Conservation (phyloP, 768 basidiomycete genomes). For the Boletus tomentosulus region DNA sequence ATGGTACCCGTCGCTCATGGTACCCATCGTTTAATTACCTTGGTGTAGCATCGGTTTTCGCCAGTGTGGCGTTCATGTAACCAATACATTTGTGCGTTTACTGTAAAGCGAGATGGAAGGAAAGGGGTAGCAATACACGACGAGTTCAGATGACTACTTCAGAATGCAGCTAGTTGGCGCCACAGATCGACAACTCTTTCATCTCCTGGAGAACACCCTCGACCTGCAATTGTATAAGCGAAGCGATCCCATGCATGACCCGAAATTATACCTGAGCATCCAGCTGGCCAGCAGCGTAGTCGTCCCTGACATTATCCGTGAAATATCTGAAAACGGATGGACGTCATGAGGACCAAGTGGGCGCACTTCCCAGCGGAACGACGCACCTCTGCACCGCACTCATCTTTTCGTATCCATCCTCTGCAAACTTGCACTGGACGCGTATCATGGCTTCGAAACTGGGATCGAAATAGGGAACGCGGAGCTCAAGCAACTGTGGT, state of each 20-base stretch:
- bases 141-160: neutral
- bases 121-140: conserved; percentile 9
- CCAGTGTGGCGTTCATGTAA: conserved; percentile 13
- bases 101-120: neutral
- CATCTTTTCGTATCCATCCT: conserved; percentile 97
- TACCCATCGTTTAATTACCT: conserved; percentile 11
- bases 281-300: conserved; percentile 94
- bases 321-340: conserved; percentile 60
- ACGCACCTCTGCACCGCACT: conserved; percentile 83
- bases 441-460: conserved; percentile 99
- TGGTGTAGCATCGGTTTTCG: conserved; percentile 19
- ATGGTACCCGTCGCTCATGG: neutral
- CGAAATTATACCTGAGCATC: conserved; percentile 72
- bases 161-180: conserved; percentile 38
- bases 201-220: conserved; percentile 96
- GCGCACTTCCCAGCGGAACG: conserved; percentile 37
- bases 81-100: conserved; percentile 4
- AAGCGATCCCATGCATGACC: neutral
- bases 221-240: conserved; percentile 47
- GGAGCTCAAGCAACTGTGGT: conserved; percentile 88
- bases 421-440: conserved; percentile 95
- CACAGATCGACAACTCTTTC: conserved; percentile 93
- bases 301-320: conserved; percentile 84
- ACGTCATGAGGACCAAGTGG: neutral
- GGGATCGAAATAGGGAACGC: conserved; percentile 97